phyloP scores from a whole-genome alignment of 108 stramenopile species.

The Pseudonitzschia delicatissima region DNA sequence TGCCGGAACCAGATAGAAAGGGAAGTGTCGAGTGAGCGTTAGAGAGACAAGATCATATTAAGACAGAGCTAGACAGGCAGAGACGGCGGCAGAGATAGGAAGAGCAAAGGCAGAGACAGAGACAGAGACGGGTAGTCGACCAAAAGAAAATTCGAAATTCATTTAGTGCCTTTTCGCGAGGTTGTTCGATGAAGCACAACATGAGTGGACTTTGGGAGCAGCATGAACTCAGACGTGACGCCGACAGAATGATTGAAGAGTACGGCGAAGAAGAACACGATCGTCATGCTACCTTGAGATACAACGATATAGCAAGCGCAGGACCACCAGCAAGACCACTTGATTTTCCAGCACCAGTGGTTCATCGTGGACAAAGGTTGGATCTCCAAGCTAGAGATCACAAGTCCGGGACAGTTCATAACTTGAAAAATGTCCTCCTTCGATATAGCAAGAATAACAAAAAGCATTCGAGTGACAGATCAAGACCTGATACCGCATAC shows the following conservation, averaged over 20 bases:
- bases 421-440: slow-evolving; percentile 40
- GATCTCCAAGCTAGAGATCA: slow-evolving; percentile 56
- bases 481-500: slow-evolving; percentile 25
- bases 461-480: background rate
- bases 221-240: background rate
- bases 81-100: no score
- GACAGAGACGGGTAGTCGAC: no score
- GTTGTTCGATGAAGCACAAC: background rate
- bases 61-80: no score
- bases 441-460: slow-evolving; percentile 25
- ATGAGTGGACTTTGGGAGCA: slow-evolving; percentile 11
- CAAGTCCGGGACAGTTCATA: slow-evolving; percentile 36
- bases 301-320: slow-evolving; percentile 34
- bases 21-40: no score
- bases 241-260: background rate
- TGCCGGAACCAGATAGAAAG: no score
- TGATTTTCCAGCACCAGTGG: slow-evolving; percentile 66
- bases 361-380: slow-evolving; percentile 37
- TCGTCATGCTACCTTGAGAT: slow-evolving; percentile 37
- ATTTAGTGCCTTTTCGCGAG: no score
- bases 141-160: no score
- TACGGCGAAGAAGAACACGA: slow-evolving; percentile 1
- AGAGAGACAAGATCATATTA: no score
- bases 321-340: slow-evolving; percentile 59
- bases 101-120: no score